phyloP scores from a whole-genome alignment of 2,329 filamentous ascomycete species.

The Fusarium torulosum region DNA sequence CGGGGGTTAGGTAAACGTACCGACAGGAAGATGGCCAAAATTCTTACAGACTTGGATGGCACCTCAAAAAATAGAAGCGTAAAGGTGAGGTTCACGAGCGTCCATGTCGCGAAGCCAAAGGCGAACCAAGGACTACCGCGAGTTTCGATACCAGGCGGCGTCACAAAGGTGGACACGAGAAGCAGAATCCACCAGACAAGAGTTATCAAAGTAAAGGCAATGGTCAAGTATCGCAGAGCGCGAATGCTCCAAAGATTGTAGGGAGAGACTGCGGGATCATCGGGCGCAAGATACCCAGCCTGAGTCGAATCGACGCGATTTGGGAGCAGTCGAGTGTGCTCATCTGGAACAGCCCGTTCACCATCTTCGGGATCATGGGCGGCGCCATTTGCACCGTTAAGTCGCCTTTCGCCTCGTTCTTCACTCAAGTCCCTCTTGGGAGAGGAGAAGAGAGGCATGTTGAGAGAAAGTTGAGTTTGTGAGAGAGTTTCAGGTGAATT shows the following conservation, averaged over 20 bases:
- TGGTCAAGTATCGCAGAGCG: slow-evolving; percentile 80
- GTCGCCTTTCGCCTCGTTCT: slow-evolving; percentile 26
- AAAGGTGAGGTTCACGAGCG: slow-evolving; percentile 80
- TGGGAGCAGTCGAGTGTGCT: slow-evolving; percentile 76
- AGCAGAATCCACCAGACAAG: slow-evolving; percentile 95
- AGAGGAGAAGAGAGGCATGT: slow-evolving; percentile 53
- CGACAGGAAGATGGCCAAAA: slow-evolving; percentile 77
- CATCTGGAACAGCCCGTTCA: slow-evolving; percentile 55
- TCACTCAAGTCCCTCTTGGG: slow-evolving; percentile 44
- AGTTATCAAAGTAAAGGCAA: slow-evolving; percentile 79
- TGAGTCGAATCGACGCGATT: slow-evolving; percentile 69
- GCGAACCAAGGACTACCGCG: slow-evolving; percentile 94
- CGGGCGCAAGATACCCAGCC: slow-evolving; percentile 54
- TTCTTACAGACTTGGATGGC: slow-evolving; percentile 82
- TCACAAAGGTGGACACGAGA: slow-evolving; percentile 91
- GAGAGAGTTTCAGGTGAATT: background rate
- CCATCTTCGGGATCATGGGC: slow-evolving; percentile 40
- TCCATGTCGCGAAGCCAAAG: slow-evolving; percentile 84
- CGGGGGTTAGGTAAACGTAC: slow-evolving; percentile 24
- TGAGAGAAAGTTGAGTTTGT: slow-evolving; percentile 2
- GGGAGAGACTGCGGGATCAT: slow-evolving; percentile 75
- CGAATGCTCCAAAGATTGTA: slow-evolving; percentile 96
- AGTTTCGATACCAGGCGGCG: slow-evolving; percentile 85
- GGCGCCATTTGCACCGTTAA: slow-evolving; percentile 28
- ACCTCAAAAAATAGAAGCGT: slow-evolving; percentile 88